Evolutionary conservation across 2,329 filamentous ascomycete genomes (phyloP).

Genomic region (Pezizomycotina sp.): DNA sequence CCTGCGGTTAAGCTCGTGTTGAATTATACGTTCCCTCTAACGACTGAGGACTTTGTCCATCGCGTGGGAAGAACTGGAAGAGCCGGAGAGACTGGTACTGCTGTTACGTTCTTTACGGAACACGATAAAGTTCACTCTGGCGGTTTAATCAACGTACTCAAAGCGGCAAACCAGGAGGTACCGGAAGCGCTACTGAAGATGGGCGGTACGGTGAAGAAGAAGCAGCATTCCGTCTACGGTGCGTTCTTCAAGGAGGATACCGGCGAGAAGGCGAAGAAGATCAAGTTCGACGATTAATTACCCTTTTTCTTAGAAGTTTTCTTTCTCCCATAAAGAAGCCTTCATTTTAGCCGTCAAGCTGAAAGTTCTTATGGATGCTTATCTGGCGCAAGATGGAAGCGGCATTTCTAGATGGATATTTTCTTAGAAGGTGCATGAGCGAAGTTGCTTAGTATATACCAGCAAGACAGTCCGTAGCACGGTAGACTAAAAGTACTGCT

Average conservation of each 20-base stretch:
- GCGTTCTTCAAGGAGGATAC: conserved; percentile 88
- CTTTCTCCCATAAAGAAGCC: too few relatives aligned
- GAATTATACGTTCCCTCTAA: conserved; percentile 88
- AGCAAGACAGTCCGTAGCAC: too few relatives aligned
- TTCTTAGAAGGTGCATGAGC: too few relatives aligned
- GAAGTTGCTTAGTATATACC: too few relatives aligned
- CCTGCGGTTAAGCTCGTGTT: conserved; percentile 88
- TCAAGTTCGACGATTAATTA: conserved; percentile 25
- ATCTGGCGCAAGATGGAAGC: too few relatives aligned
- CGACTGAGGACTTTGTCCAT: conserved; percentile 94
- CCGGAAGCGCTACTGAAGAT: conserved; percentile 88
- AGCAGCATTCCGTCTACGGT: conserved; percentile 86
- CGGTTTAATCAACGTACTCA: conserved; percentile 78
- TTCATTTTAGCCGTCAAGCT: too few relatives aligned
- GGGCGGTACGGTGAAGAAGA: conserved; percentile 96
- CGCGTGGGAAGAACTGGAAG: conserved; percentile 89
- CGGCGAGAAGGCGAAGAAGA: conserved; percentile 31
- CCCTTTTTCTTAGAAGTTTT: too few relatives aligned
- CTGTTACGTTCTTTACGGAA: conserved; percentile 88
- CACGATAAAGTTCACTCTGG: conserved; percentile 85
- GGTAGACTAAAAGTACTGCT: too few relatives aligned
- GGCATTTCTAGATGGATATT: too few relatives aligned
- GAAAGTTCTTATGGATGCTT: too few relatives aligned
- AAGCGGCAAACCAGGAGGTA: conserved; percentile 77
- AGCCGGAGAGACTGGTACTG: conserved; percentile 73